phyloP scores from a whole-genome alignment of 2,329 filamentous ascomycete species.

The Trichoderma endophyticum region DNA sequence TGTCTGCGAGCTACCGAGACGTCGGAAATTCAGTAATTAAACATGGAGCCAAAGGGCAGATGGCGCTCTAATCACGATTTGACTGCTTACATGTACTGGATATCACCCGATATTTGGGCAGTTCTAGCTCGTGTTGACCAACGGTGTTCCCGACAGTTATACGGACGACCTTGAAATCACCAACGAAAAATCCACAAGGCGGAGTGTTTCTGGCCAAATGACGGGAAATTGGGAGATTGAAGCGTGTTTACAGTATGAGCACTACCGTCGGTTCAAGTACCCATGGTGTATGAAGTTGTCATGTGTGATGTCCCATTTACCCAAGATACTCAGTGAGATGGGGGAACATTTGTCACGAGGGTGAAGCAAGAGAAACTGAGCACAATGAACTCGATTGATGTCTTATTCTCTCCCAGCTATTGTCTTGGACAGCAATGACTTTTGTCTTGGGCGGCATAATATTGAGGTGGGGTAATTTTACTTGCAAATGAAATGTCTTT shows the following conservation, averaged over 20 bases:
- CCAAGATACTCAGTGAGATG: background rate
- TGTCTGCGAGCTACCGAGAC: background rate
- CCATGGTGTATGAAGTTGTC: background rate
- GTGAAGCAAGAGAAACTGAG: background rate
- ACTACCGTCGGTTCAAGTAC: background rate
- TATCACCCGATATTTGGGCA: background rate
- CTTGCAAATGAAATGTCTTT: slow-evolving; percentile 15
- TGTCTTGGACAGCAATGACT: background rate
- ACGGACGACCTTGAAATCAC: background rate
- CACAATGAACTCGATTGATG: background rate
- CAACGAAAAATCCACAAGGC: background rate
- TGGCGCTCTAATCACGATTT: background rate
- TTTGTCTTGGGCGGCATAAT: slow-evolving; percentile 8
- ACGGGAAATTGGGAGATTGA: background rate
- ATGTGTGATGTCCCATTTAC: too few relatives aligned
- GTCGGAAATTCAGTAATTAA: slow-evolving; percentile 12
- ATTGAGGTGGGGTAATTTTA: slow-evolving; percentile 15
- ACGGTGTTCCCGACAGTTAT: background rate
- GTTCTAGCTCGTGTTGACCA: background rate
- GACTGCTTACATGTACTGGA: background rate
- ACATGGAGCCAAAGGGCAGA: background rate
- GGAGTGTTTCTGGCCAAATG: background rate
- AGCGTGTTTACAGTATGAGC: background rate
- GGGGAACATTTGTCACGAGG: background rate
- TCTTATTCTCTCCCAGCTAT: background rate